Conservation (phyloP, 1,284 basidiomycete species). For the Chalciporus sp. region DNA sequence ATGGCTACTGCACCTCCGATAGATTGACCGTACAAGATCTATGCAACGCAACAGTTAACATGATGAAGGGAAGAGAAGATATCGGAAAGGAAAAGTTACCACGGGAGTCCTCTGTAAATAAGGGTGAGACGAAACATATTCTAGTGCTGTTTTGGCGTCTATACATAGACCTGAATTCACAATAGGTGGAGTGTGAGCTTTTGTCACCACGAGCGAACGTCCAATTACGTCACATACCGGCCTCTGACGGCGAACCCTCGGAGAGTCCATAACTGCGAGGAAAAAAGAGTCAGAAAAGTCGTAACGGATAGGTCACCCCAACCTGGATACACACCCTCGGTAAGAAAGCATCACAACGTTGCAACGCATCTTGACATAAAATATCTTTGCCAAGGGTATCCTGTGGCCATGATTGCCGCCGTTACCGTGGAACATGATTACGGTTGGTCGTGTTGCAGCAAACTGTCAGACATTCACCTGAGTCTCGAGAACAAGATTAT, state of each 20-base stretch:
- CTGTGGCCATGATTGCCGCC: slow-evolving; percentile 84
- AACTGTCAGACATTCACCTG: slow-evolving; percentile 45
- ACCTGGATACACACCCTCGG: slow-evolving; percentile 59
- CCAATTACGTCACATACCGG: slow-evolving; percentile 47
- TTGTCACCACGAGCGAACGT: background rate
- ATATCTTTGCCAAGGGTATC: slow-evolving; percentile 86
- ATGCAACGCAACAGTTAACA: slow-evolving; percentile 19
- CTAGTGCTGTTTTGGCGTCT: slow-evolving; percentile 81
- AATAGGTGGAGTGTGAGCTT: background rate
- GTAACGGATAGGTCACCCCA: background rate
- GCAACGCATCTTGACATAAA: slow-evolving; percentile 82
- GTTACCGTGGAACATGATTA: slow-evolving; percentile 93
- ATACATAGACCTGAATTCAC: slow-evolving; percentile 63
- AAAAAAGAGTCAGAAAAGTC: background rate
- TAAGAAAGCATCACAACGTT: slow-evolving; percentile 92
- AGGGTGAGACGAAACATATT: slow-evolving; percentile 76
- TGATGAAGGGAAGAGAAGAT: background rate
- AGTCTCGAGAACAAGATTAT: background rate
- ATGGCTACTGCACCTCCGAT: slow-evolving; percentile 96
- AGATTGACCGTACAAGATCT: slow-evolving; percentile 91
- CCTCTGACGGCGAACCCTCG: slow-evolving; percentile 82
- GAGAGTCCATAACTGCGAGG: slow-evolving; percentile 75
- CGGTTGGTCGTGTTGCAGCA: slow-evolving; percentile 72
- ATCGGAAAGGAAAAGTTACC: slow-evolving; percentile 40
- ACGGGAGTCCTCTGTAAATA: slow-evolving; percentile 69